Conservation (phyloP, 169 alveolate species). For the Babesia bovis region DNA sequence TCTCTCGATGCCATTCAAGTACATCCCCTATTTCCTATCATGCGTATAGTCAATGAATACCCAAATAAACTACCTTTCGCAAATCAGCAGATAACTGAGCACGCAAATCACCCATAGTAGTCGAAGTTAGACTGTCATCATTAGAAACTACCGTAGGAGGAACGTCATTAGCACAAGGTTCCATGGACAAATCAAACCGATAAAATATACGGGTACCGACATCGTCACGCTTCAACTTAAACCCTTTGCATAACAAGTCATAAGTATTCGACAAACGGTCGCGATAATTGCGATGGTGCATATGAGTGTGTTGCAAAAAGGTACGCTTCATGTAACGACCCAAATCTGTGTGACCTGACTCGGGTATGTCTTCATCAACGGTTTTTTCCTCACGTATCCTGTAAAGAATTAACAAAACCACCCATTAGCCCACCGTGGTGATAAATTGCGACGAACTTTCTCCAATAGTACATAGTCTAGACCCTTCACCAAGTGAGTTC, state of each 20-base stretch:
- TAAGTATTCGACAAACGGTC: constrained; percentile 57
- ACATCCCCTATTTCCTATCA: constrained; percentile 47
- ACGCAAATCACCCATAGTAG: constrained; percentile 1
- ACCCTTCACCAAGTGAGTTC: constrained; percentile 78
- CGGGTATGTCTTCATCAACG: constrained; percentile 7
- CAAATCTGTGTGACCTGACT: constrained; percentile 44
- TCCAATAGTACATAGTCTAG: constrained; percentile 74
- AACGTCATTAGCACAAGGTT: constrained; percentile 65
- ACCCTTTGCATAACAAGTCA: constrained; percentile 52
- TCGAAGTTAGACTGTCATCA: constrained; percentile 31
- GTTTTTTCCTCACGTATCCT: constrained; percentile 8
- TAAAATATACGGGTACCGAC: constrained; percentile 37
- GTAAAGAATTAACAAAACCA: background rate
- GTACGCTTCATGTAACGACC: constrained; percentile 64
- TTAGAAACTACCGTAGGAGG: constrained; percentile 61
- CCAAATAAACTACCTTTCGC: background rate
- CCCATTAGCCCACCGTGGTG: background rate
- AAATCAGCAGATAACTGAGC: background rate
- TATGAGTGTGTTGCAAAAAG: constrained; percentile 70
- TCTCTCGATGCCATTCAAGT: constrained; percentile 61
- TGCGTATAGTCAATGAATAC: background rate
- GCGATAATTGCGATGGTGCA: constrained; percentile 68
- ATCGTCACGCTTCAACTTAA: constrained; percentile 19
- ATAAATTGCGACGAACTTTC: constrained; percentile 68
- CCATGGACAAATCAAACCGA: constrained; percentile 60